phyloP scores from a whole-genome alignment of 805 yeast genomes.

The Kodamaea leandrae region DNA sequence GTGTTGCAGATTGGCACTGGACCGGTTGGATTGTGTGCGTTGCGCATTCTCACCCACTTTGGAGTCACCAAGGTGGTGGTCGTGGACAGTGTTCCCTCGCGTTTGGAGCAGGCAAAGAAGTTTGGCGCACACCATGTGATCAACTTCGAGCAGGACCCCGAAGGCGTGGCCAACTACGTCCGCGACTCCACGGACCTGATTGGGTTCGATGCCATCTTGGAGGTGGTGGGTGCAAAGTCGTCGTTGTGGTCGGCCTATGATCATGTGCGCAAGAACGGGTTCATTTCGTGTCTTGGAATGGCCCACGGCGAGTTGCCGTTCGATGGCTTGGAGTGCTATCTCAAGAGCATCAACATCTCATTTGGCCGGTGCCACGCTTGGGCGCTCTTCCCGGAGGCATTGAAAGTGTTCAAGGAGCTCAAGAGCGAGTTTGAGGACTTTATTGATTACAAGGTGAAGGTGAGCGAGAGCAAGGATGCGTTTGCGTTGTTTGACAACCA shows the following conservation, averaged over 20 bases:
- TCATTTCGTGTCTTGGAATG: conserved; percentile 58
- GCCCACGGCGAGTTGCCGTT: conserved; percentile 58
- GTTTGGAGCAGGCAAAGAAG: conserved; percentile 42
- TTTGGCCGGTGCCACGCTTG: conserved; percentile 66
- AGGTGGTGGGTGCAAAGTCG: conserved; percentile 54
- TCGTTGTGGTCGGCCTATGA: conserved; percentile 54
- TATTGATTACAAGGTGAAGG: conserved; percentile 45
- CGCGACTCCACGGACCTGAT: conserved; percentile 39
- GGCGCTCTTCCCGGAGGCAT: conserved; percentile 52
- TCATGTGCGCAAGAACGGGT: conserved; percentile 55
- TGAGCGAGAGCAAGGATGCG: conserved; percentile 46
- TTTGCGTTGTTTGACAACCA: conserved; percentile 53
- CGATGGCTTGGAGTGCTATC: conserved; percentile 54
- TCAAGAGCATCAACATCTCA: conserved; percentile 54
- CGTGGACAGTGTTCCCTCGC: conserved; percentile 47
- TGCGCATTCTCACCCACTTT: conserved; percentile 41
- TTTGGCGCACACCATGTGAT: conserved; percentile 53
- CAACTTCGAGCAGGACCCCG: conserved; percentile 40
- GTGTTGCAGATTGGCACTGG: conserved; percentile 59
- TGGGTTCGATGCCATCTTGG: conserved; percentile 61
- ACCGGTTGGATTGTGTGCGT: conserved; percentile 57
- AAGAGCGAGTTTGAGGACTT: conserved; percentile 48
- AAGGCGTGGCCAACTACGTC: conserved; percentile 20
- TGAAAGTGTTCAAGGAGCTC: conserved; percentile 46
- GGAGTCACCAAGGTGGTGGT: conserved; percentile 47